These are phyloP conservation scores for Malassezia japonica DNA, from an alignment of 1,284 basidiomycete species.

Conservation along the genomic window DNA sequence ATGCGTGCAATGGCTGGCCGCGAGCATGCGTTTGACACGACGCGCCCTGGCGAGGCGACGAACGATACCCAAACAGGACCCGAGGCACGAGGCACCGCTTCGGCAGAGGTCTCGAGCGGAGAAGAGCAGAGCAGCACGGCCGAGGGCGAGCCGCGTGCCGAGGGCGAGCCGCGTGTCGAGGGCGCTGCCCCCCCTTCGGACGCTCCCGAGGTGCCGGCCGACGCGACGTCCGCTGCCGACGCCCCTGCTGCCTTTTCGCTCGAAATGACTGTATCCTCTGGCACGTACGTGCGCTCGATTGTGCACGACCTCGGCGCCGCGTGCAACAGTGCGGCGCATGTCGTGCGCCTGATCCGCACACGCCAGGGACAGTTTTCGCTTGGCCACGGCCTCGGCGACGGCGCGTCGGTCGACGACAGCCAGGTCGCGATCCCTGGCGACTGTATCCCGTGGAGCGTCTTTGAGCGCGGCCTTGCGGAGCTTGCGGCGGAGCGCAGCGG, in stretches of 20 bases:
- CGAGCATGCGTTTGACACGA: slow-evolving; percentile 13
- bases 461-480: slow-evolving; percentile 34
- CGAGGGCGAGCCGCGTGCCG: too few relatives aligned
- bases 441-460: slow-evolving; percentile 40
- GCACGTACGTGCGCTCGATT: slow-evolving; percentile 46
- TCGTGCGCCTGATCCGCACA: slow-evolving; percentile 37
- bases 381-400: slow-evolving; percentile 3
- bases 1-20: slow-evolving; percentile 33
- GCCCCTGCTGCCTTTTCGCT: slow-evolving; percentile 14
- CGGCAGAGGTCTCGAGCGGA: neutral
- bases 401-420: neutral
- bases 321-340: slow-evolving; percentile 39
- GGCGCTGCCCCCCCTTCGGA: too few relatives aligned
- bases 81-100: slow-evolving; percentile 19
- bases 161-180: too few relatives aligned
- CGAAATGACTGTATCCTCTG: slow-evolving; percentile 45
- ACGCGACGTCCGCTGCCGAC: too few relatives aligned
- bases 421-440: slow-evolving; percentile 23
- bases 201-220: too few relatives aligned
- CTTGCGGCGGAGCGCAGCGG: slow-evolving; percentile 23
- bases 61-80: slow-evolving; percentile 14
- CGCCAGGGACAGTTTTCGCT: slow-evolving; percentile 41
- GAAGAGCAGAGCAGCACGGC: too few relatives aligned
- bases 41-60: too few relatives aligned
- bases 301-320: slow-evolving; percentile 42